Evolutionary conservation across 148 eudicot species (phyloP).

Genomic region (Vaccinium corymbosum): DNA sequence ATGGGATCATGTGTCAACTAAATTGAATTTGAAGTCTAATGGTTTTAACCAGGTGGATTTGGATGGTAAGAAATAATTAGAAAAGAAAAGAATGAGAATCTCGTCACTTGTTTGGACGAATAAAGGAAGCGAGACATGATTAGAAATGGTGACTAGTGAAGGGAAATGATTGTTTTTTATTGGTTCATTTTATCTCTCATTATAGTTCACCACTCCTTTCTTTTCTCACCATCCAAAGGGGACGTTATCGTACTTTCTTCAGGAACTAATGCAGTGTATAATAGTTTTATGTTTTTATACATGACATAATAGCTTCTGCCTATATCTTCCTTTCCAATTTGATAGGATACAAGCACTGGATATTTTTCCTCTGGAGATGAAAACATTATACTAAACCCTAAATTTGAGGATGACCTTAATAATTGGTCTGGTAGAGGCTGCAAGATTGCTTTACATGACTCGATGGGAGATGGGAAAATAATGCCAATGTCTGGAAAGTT

Average conservation of each 20-base stretch:
- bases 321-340: neutral
- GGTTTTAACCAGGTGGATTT: neutral
- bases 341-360: slow-evolving; percentile 24
- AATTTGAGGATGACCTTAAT: slow-evolving; percentile 70
- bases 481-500: slow-evolving; percentile 69
- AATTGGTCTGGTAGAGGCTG: slow-evolving; percentile 98
- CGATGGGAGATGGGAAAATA: slow-evolving; percentile 73
- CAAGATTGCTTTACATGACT: slow-evolving; percentile 55
- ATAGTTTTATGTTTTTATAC: neutral
- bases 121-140: no score
- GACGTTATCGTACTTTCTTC: neutral
- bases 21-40: neutral
- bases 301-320: neutral
- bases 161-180: no score
- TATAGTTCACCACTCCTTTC: no score
- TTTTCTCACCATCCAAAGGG: no score
- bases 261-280: neutral
- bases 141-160: no score
- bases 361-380: slow-evolving; percentile 40
- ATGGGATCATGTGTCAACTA: neutral
- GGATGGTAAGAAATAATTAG: no score
- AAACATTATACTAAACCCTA: slow-evolving; percentile 64
- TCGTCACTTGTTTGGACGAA: no score
- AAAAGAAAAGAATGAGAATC: no score
- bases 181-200: no score